Evolutionary conservation across 148 eudicot species (phyloP), one percentile per base, ranked within the genome.

Genomic region (Gaultheria prostrata): DNA sequence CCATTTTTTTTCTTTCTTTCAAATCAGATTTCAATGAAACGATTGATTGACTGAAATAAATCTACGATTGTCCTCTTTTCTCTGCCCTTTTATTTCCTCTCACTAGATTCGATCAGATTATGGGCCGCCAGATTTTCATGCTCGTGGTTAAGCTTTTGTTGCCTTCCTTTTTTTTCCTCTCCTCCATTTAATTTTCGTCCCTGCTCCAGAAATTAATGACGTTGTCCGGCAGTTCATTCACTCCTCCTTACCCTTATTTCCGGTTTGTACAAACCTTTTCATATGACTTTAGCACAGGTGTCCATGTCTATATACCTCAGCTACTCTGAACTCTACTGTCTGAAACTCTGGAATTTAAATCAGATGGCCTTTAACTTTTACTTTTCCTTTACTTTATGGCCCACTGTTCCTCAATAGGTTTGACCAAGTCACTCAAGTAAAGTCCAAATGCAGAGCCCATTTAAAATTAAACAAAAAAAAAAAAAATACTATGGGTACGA

Each of bases 391-490:
- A n/a, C 35, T 61, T 71, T 71, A 35, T 17, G 48, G 85, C 77
- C 57, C 81, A 48, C 77, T 35, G 76, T 18, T 76, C 20, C 85
- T 83, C 54, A 51, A 28, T 83, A 43, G 83, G 87, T 90, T 92
- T 93, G 94, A 92, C 97, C 93, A 80, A 78, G 78, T 72, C 92
- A 85, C 90, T 83, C n/a, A 83, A 20, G 59, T 79, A 77, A 56
- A 81, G 51, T 87, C 87, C 70, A 11, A 85, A 81, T 80, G 85
- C 82, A 82, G 33, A 74, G 82, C 86, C 86, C 87, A 74, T 85
- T 59, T 30, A 20, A 69, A 18, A 57, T 57, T 20, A 9, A 50
- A 9, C 3, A 4, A 4, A 43, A 43, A 43, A 43, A 2, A 43
- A 2, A 43, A 43, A 43, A 43, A 43, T 4, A 43, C 46, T 43